These are phyloP conservation scores for Inga laurina DNA, from an alignment of 306 rosid species.

Conservation along the genomic window DNA sequence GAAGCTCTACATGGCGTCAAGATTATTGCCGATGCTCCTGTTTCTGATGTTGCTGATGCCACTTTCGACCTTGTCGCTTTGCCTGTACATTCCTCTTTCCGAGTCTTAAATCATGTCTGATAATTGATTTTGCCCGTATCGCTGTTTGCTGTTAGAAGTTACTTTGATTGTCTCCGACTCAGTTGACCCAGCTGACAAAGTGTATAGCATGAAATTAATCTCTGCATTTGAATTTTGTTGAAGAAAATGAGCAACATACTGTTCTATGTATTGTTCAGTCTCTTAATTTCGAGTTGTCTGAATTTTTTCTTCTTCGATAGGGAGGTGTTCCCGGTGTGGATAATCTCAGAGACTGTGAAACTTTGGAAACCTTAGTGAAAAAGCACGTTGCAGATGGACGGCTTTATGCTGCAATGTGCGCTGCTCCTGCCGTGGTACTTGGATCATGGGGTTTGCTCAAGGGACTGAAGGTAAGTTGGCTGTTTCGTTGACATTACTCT, in stretches of 20 bases:
- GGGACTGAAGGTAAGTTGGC: conserved; percentile 71
- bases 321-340: conserved; percentile 89
- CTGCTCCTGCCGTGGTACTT: conserved; percentile 90
- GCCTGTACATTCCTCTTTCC: conserved; percentile 51
- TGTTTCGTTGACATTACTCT: background rate
- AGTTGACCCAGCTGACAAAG: background rate
- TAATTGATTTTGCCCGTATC: background rate
- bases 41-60: conserved; percentile 52
- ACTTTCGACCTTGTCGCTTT: conserved; percentile 80
- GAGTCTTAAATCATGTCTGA: background rate
- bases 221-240: background rate
- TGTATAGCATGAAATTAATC: background rate
- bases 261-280: background rate
- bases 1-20: conserved; percentile 74
- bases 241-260: background rate
- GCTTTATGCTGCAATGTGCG: conserved; percentile 85
- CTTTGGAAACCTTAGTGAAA: conserved; percentile 57
- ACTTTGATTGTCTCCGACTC: background rate
- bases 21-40: conserved; percentile 72
- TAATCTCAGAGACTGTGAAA: conserved; percentile 54
- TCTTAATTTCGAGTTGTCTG: background rate
- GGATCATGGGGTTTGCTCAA: conserved; percentile 89
- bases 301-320: conserved; percentile 42
- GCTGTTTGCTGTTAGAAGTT: background rate
- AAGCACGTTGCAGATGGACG: conserved; percentile 77